Evolutionary conservation across 139 green algal genomes (phyloP).

Genomic region (Ulvella scutata): DNA sequence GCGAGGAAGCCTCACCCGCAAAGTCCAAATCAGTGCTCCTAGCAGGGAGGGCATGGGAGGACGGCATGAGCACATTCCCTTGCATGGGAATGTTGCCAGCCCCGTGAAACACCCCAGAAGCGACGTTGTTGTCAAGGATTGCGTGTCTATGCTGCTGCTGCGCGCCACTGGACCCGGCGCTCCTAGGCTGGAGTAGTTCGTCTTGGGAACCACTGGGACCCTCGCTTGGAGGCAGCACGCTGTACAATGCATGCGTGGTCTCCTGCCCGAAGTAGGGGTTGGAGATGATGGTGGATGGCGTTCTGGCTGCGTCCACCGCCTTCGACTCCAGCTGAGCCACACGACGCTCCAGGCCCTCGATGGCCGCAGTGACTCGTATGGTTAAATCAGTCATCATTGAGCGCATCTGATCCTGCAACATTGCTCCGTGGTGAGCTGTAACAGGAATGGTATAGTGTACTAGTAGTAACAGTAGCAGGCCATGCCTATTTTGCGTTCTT

Average conservation of each 20-base stretch:
- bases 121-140: too few relatives aligned
- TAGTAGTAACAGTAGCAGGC: too few relatives aligned
- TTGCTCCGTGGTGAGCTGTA: not conserved
- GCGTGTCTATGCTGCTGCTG: not conserved
- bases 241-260: too few relatives aligned
- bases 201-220: too few relatives aligned
- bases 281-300: not conserved
- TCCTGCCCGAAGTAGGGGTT: conserved; percentile 3
- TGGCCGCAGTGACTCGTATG: not conserved
- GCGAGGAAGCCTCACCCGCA: too few relatives aligned
- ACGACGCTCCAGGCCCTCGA: not conserved
- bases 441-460: too few relatives aligned
- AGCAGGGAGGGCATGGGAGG: too few relatives aligned
- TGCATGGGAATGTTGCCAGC: not conserved
- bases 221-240: too few relatives aligned
- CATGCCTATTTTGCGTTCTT: too few relatives aligned
- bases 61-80: too few relatives aligned
- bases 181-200: not conserved
- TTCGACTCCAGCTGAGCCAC: not conserved
- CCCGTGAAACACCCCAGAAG: too few relatives aligned
- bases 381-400: not conserved
- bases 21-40: too few relatives aligned
- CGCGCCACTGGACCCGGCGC: not conserved
- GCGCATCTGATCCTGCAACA: not conserved
- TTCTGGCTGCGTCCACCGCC: not conserved